Base-by-base conservation (phyloP, 352 stramenopile genomes). In the Phytopythium montanum region DNA sequence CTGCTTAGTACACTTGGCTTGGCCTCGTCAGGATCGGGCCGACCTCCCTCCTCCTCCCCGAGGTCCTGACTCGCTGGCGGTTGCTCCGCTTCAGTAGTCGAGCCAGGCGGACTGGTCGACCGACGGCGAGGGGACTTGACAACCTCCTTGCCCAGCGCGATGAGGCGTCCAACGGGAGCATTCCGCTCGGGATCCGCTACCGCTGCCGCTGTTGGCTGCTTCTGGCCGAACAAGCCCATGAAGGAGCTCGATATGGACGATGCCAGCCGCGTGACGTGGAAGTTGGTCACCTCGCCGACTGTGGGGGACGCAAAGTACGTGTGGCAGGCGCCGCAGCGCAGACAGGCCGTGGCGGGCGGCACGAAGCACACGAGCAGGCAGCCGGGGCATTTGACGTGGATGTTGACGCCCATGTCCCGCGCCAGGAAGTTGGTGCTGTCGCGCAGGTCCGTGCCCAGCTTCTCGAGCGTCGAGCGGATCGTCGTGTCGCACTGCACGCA, bases 241-340 rank as follows among this genome's bases (percentile, higher is more conserved):
- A 94, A 88, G 33, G 81, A 92, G 53, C 76, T 88, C 28, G 79
- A 87, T 41, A 94, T 86, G 39, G 81, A 91, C 51, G 80, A 84
- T 56, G 85, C 80, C 23, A 94, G 68, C 2, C 79, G 69, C n/a
- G 72, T 76, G 62, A 92, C 82, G 72, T 94, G 85, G 57, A 94
- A 94, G 65, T 90, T 92, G 39, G 85, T 94, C 44, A 87, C 82
- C 29, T 90, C 82, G 0, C 82, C 85, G 16, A 94, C 79, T 1
- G 79, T 79, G 13, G 85, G 85, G 9, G 85, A 92, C 5, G 85
- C 82, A 69, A 94, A 94, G 59, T 92, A 94, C 31, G 80, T 90
- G 56, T 92, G 80, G 57, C 85, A 94, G 2, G 79, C 71, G 31
- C 81, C 85, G 62, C 85, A 94, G 13, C 85, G 82, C 59, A 94